Evolutionary conservation across 2,329 filamentous ascomycete species (phyloP).

Genomic region (Lasiodiplodia citricola): DNA sequence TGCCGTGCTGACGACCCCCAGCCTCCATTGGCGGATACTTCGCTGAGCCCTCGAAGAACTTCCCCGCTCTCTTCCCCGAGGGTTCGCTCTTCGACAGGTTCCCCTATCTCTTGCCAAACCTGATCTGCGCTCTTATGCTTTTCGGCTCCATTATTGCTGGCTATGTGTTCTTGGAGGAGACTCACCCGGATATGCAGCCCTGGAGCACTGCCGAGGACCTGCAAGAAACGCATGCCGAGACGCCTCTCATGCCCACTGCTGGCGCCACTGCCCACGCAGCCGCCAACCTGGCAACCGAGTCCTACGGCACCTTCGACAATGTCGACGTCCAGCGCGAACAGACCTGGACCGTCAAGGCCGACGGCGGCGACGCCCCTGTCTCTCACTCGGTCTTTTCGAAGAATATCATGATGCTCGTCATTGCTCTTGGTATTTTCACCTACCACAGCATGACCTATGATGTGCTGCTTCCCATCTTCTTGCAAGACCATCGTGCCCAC

Average conservation of each 20-base stretch:
- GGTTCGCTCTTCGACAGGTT: conserved; percentile 75
- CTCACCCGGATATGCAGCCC: conserved; percentile 80
- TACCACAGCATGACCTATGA: conserved; percentile 97
- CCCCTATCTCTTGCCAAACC: conserved; percentile 87
- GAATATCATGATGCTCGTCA: conserved; percentile 74
- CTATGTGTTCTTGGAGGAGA: conserved; percentile 84
- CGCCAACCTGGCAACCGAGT: conserved; percentile 76
- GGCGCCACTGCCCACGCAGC: conserved; percentile 75
- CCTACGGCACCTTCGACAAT: conserved; percentile 74
- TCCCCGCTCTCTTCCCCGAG: conserved; percentile 71
- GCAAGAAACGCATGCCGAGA: conserved; percentile 61
- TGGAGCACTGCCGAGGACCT: conserved; percentile 48
- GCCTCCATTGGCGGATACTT: conserved; percentile 85
- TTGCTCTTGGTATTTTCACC: conserved; percentile 88
- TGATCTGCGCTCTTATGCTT: conserved; percentile 79
- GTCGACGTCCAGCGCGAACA: conserved; percentile 61
- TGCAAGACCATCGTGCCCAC: conserved; percentile 72
- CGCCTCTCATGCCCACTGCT: conserved; percentile 75
- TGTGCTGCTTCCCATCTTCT: conserved; percentile 88
- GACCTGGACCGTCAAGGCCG: conserved; percentile 57
- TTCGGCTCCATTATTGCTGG: conserved; percentile 79
- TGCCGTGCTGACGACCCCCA: conserved; percentile 34
- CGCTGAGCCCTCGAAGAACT: conserved; percentile 76
- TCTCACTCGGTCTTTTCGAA: conserved; percentile 33
- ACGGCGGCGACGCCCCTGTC: conserved; percentile 49